Evolutionary conservation across 148 eudicot species (phyloP).

Genomic region (Tetragonia tetragonoides): DNA sequence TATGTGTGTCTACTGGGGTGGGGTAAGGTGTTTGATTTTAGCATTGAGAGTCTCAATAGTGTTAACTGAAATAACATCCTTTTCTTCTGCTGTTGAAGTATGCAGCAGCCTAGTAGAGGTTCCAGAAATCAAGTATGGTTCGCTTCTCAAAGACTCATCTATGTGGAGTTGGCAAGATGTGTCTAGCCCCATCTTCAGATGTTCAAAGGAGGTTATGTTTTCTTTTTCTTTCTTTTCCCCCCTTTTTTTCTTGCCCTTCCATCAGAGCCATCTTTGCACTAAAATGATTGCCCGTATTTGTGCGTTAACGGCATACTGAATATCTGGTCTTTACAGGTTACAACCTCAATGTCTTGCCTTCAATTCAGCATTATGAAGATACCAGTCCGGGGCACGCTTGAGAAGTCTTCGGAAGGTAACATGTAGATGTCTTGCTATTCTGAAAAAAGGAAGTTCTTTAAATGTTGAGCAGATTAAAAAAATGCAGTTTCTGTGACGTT

Average conservation of each 20-base stretch:
- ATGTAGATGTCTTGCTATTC: neutral
- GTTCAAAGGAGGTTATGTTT: slow-evolving; percentile 57
- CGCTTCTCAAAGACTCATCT: slow-evolving; percentile 39
- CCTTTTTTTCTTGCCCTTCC: neutral
- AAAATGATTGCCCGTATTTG: slow-evolving; percentile 4
- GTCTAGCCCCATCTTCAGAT: slow-evolving; percentile 57
- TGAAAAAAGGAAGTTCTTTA: neutral
- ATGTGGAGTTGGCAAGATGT: slow-evolving; percentile 79
- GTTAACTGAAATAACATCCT: neutral
- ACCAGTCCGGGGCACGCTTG: slow-evolving; percentile 51
- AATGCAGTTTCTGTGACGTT: neutral
- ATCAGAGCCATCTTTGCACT: neutral
- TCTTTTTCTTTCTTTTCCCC: neutral
- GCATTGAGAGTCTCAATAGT: neutral
- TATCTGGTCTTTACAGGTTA: slow-evolving; percentile 41
- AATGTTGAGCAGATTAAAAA: neutral
- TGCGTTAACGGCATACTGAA: slow-evolving; percentile 4
- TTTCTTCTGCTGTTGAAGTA: slow-evolving; percentile 36
- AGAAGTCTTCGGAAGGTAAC: slow-evolving; percentile 61
- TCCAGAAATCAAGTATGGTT: slow-evolving; percentile 80
- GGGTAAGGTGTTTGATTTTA: neutral
- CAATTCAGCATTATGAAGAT: slow-evolving; percentile 68
- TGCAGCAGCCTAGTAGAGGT: slow-evolving; percentile 69
- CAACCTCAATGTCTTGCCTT: slow-evolving; percentile 52
- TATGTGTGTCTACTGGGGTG: too few species aligned